These are phyloP conservation scores for Brassica nigra DNA, from an alignment of 345 rosid species.

Conservation along the genomic window DNA sequence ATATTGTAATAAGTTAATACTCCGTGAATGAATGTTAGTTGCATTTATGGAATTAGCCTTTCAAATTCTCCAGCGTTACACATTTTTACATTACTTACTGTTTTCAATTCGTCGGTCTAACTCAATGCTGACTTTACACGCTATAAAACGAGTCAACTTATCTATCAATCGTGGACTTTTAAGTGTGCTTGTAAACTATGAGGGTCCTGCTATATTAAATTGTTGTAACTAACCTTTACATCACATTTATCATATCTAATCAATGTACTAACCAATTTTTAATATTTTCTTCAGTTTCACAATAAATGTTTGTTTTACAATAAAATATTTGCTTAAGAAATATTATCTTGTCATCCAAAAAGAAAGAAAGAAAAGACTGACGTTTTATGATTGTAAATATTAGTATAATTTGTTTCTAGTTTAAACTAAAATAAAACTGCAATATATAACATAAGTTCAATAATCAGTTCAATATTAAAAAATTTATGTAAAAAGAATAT, in stretches of 20 bases:
- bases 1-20: not conserved
- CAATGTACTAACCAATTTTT: slow-evolving; percentile 2
- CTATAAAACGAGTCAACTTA: slow-evolving; percentile 30
- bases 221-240: slow-evolving; percentile 22
- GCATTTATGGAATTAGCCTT: slow-evolving; percentile 8
- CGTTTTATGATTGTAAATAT: not conserved
- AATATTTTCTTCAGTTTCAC: not conserved
- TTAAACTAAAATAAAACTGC: not conserved
- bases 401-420: not conserved
- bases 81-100: not conserved
- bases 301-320: not conserved
- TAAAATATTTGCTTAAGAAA: not conserved
- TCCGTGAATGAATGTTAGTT: slow-evolving; percentile 6
- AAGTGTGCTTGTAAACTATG: not conserved
- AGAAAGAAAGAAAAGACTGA: not conserved
- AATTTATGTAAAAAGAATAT: not conserved
- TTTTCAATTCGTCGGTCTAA: slow-evolving; percentile 21
- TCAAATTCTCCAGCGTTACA: slow-evolving; percentile 12
- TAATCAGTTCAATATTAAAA: not conserved
- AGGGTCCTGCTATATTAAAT: slow-evolving; percentile 1
- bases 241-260: slow-evolving; percentile 21
- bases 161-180: slow-evolving; percentile 19
- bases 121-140: slow-evolving; percentile 21
- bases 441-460: not conserved
- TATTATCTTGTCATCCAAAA: not conserved